Evolutionary conservation across 1,139 yeast genomes (phyloP).

Genomic region (Sporopachydermia cereana): DNA sequence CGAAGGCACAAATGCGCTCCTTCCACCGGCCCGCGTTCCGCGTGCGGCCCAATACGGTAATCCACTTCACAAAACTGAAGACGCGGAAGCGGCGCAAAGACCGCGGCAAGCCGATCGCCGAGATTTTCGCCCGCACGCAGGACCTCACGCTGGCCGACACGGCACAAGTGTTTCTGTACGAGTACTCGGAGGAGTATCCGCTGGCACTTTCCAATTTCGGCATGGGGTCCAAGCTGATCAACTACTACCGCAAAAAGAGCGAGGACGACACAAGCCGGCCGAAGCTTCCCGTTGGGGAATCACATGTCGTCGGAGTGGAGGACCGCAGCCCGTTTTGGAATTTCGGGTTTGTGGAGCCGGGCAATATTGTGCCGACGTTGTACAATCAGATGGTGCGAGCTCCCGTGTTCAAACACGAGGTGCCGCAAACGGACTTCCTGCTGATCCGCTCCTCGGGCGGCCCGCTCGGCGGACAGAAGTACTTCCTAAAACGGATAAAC

Average conservation of each 20-base stretch:
- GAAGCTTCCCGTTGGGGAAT: slow-evolving; percentile 83
- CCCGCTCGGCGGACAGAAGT: slow-evolving; percentile 44
- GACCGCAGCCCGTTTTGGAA: slow-evolving; percentile 98
- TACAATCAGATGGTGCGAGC: slow-evolving; percentile 90
- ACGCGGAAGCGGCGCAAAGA: slow-evolving; percentile 84
- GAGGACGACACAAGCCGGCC: slow-evolving; percentile 84
- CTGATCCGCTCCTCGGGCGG: slow-evolving; percentile 75
- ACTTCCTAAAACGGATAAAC: slow-evolving; percentile 51
- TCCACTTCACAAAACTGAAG: slow-evolving; percentile 67
- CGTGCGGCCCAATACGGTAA: slow-evolving; percentile 66
- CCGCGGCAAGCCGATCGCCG: slow-evolving; percentile 68
- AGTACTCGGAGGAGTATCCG: slow-evolving; percentile 87
- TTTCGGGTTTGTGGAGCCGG: slow-evolving; percentile 93
- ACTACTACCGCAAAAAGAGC: slow-evolving; percentile 76
- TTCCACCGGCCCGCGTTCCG: slow-evolving; percentile 73
- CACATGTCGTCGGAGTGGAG: slow-evolving; percentile 88
- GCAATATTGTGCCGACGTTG: slow-evolving; percentile 84
- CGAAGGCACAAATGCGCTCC: slow-evolving; percentile 58
- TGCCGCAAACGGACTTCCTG: slow-evolving; percentile 68
- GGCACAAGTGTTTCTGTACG: slow-evolving; percentile 66
- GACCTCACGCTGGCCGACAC: slow-evolving; percentile 83
- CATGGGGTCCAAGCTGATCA: slow-evolving; percentile 90
- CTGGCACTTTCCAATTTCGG: slow-evolving; percentile 78
- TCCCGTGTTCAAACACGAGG: slow-evolving; percentile 83
- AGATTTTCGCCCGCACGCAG: slow-evolving; percentile 54